These are phyloP conservation scores for Chlamydomonas sp. DNA, from an alignment of 139 green algal genomes.

Conservation along the genomic window DNA sequence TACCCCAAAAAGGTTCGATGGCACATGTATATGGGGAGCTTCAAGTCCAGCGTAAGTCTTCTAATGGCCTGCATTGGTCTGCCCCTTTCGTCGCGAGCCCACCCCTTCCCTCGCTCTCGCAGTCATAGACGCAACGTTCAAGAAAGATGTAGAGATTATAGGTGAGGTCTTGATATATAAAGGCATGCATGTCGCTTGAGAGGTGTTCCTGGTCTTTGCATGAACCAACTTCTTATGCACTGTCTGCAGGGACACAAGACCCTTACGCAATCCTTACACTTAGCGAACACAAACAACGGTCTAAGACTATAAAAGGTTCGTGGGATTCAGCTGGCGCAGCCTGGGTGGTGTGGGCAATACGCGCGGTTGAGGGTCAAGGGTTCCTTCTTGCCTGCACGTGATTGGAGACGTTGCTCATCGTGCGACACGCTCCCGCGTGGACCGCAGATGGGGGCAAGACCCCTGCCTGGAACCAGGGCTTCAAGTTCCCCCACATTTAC, in stretches of 20 bases:
- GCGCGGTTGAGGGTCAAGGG: too few species aligned
- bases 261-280: conserved; percentile 16
- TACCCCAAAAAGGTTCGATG: too few species aligned
- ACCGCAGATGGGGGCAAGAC: conserved; percentile 51
- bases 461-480: conserved; percentile 51
- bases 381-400: too few species aligned
- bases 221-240: neutral
- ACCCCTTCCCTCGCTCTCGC: neutral
- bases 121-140: conserved; percentile 10
- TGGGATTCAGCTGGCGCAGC: neutral
- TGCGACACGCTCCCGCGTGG: neutral
- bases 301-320: conserved; percentile 30
- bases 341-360: neutral
- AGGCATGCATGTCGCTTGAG: neutral
- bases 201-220: neutral
- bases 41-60: too few species aligned
- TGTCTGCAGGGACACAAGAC: neutral
- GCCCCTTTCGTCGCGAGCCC: too few species aligned
- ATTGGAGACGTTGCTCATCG: too few species aligned
- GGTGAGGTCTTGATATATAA: conserved; percentile 1
- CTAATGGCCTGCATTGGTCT: too few species aligned
- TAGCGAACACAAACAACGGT: conserved; percentile 15
- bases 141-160: conserved; percentile 37
- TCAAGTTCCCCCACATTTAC: conserved; percentile 42
- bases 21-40: too few species aligned